phyloP scores from a whole-genome alignment of 805 yeast species.

The Pichia ethanolica region DNA sequence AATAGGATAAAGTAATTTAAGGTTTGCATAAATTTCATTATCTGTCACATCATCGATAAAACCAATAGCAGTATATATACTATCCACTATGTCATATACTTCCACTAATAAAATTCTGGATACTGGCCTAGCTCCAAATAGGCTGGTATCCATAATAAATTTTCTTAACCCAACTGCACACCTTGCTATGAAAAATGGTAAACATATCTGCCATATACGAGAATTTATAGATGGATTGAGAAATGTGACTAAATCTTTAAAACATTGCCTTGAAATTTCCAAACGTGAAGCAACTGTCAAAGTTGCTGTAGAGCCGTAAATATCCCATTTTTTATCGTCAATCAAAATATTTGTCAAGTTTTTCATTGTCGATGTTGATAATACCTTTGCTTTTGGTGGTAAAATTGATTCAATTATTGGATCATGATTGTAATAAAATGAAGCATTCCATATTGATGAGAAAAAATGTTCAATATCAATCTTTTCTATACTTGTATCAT shows the following conservation, averaged over 20 bases:
- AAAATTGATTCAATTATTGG: constrained; percentile 24
- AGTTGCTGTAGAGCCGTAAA: constrained; percentile 59
- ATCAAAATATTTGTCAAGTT: constrained; percentile 20
- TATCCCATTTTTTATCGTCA: constrained; percentile 36
- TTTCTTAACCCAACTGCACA: constrained; percentile 55
- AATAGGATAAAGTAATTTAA: not conserved
- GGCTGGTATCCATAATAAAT: constrained; percentile 52
- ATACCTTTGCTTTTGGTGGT: not conserved
- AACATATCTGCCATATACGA: constrained; percentile 22
- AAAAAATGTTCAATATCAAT: constrained; percentile 37
- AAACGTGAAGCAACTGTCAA: constrained; percentile 37
- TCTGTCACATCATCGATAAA: not conserved
- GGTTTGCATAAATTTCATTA: not conserved
- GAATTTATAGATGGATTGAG: constrained; percentile 22
- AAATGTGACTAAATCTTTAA: constrained; percentile 43
- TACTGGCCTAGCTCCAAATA: constrained; percentile 57
- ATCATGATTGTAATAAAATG: constrained; percentile 52
- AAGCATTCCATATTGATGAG: constrained; percentile 45
- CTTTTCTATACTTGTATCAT: constrained; percentile 2
- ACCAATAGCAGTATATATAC: constrained; percentile 24
- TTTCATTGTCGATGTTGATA: not conserved
- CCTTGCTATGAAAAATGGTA: constrained; percentile 49
- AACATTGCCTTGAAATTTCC: constrained; percentile 46
- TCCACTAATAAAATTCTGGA: constrained; percentile 62
- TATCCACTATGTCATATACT: constrained; percentile 38